Conservation (phyloP, 306 rosid species). For the Fragaria nilgerrensis region DNA sequence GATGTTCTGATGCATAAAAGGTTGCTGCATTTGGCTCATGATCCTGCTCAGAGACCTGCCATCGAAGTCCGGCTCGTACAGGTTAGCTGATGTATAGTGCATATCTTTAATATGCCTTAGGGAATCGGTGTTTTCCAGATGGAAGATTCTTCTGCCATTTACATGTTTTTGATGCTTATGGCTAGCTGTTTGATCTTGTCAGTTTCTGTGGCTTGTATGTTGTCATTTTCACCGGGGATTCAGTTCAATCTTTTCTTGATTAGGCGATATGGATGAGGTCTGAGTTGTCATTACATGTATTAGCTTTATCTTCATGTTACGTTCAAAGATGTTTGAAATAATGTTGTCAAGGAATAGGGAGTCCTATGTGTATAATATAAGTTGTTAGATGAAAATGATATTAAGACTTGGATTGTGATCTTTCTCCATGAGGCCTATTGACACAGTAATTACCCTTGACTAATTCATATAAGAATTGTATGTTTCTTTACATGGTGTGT, state of each 20-base stretch:
- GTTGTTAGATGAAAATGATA: not conserved
- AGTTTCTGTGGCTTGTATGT: not conserved
- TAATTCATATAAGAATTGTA: not conserved
- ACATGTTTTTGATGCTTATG: not conserved
- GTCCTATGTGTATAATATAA: not conserved
- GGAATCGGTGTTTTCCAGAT: not conserved
- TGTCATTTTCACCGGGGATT: not conserved
- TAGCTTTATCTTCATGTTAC: not conserved
- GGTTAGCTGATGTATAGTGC: conserved; percentile 40
- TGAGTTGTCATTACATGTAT: not conserved
- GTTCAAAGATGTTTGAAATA: not conserved
- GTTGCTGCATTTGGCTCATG: conserved; percentile 75
- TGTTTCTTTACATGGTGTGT: not conserved
- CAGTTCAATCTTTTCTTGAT: conserved; percentile 4
- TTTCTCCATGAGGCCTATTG: not conserved
- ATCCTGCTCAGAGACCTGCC: conserved; percentile 85
- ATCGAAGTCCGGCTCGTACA: conserved; percentile 96
- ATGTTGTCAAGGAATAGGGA: not conserved
- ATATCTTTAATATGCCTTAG: not conserved
- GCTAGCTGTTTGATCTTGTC: conserved; percentile 2
- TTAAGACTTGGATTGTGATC: not conserved
- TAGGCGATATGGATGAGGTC: conserved; percentile 10
- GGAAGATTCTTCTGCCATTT: not conserved
- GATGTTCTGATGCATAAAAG: conserved; percentile 97
- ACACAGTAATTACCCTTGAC: not conserved